Evolutionary conservation across 2,329 filamentous ascomycete genomes (phyloP).

Genomic region (Endocalyx cinctus): DNA sequence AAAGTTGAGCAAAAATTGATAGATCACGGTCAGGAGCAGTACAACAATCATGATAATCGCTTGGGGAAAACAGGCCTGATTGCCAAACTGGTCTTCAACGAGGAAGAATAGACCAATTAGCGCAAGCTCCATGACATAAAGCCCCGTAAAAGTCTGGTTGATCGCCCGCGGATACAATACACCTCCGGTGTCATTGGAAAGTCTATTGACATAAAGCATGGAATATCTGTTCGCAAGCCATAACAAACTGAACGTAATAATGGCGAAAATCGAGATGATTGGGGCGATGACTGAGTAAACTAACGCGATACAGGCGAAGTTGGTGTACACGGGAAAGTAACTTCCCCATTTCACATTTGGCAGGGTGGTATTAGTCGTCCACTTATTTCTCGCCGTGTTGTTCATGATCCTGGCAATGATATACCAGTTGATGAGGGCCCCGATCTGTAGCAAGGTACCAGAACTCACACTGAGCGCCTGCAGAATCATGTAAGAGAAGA

Average conservation of each 20-base stretch:
- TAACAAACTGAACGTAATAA: slow-evolving; percentile 84
- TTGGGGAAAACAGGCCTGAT: slow-evolving; percentile 64
- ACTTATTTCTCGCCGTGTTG: slow-evolving; percentile 77
- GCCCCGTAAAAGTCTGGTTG: slow-evolving; percentile 90
- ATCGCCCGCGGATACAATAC: slow-evolving; percentile 87
- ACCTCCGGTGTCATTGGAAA: slow-evolving; percentile 85
- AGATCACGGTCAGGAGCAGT: slow-evolving; percentile 65
- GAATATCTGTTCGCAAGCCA: slow-evolving; percentile 97
- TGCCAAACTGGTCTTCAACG: slow-evolving; percentile 50
- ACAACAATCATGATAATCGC: slow-evolving; percentile 81
- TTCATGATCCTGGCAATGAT: slow-evolving; percentile 76
- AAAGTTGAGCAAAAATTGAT: slow-evolving; percentile 74
- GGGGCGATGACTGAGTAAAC: slow-evolving; percentile 88
- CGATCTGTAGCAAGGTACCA: slow-evolving; percentile 79
- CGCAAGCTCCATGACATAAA: slow-evolving; percentile 92
- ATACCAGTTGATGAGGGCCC: slow-evolving; percentile 76
- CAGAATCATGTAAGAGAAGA: slow-evolving; percentile 97
- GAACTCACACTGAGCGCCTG: slow-evolving; percentile 90
- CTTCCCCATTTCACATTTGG: slow-evolving; percentile 81
- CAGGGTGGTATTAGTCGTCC: slow-evolving; percentile 75
- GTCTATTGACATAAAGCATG: slow-evolving; percentile 89
- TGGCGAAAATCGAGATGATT: slow-evolving; percentile 86
- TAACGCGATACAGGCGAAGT: slow-evolving; percentile 86
- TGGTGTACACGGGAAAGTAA: slow-evolving; percentile 95
- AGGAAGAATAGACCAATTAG: slow-evolving; percentile 89